phyloP scores from a whole-genome alignment of 306 rosid species.

The Hippophae rhamnoides region DNA sequence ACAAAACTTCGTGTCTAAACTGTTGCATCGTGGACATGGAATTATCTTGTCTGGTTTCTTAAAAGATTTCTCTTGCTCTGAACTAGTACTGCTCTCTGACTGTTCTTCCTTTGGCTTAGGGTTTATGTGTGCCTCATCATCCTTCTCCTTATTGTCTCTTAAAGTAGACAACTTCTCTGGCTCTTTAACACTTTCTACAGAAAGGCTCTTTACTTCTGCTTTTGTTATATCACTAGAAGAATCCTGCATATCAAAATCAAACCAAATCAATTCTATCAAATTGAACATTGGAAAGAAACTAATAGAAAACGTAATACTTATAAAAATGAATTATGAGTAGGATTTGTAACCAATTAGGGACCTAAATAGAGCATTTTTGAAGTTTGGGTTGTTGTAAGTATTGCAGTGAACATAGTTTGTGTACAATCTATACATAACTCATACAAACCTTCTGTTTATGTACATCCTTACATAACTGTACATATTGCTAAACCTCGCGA shows the following conservation, averaged over 20 bases:
- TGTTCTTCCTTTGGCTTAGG: slow-evolving; percentile 18
- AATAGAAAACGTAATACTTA: neutral
- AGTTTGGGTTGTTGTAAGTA: no score
- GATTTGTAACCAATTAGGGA: no score
- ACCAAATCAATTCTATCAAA: slow-evolving; percentile 11
- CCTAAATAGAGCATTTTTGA: no score
- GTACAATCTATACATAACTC: no score
- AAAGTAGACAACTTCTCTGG: slow-evolving; percentile 19
- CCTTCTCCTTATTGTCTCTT: slow-evolving; percentile 20
- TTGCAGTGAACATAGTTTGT: no score
- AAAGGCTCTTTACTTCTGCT: slow-evolving; percentile 17
- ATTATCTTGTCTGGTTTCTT: slow-evolving; percentile 68
- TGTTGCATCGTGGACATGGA: slow-evolving; percentile 69
- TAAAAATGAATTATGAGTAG: no score
- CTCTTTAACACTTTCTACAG: slow-evolving; percentile 25
- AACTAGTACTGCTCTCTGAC: slow-evolving; percentile 6
- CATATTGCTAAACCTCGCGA: no score
- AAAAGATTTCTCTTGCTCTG: slow-evolving; percentile 40
- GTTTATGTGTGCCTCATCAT: slow-evolving; percentile 15
- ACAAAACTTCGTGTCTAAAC: slow-evolving; percentile 65
- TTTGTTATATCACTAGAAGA: slow-evolving; percentile 23
- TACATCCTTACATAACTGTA: no score
- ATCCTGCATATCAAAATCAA: slow-evolving; percentile 30
- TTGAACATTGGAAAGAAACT: neutral
- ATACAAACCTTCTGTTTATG: no score